phyloP scores from a whole-genome alignment of 73 alveolate species.

The Paramecium octaurelia region DNA sequence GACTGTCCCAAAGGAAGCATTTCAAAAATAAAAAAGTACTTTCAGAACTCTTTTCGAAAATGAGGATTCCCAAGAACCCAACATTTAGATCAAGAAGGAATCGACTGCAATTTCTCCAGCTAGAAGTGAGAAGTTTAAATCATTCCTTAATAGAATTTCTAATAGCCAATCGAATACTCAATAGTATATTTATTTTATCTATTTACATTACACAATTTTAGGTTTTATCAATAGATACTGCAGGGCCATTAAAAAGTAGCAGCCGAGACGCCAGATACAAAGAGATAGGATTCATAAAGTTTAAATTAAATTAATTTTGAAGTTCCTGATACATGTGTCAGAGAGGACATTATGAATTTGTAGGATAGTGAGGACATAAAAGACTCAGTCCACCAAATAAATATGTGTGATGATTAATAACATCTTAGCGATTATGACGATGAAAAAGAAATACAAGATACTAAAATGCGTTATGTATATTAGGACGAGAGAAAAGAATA shows the following conservation, averaged over 20 bases:
- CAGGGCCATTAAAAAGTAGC: not conserved
- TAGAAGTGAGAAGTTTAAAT: slow-evolving; percentile 32
- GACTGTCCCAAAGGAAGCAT: slow-evolving; percentile 31
- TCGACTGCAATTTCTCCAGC: slow-evolving; percentile 10
- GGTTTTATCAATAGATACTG: slow-evolving; percentile 35
- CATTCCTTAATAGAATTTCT: not conserved
- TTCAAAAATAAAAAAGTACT: slow-evolving; percentile 11
- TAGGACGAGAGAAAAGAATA: not conserved
- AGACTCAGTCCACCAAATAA: not conserved
- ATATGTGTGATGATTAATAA: slow-evolving; percentile 26
- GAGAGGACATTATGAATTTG: not conserved
- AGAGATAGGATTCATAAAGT: not conserved
- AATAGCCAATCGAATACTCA: slow-evolving; percentile 19
- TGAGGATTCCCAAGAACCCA: not conserved
- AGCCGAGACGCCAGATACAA: slow-evolving; percentile 20
- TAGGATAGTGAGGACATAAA: not conserved
- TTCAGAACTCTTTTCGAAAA: slow-evolving; percentile 23
- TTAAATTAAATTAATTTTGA: not conserved
- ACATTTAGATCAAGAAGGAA: not conserved
- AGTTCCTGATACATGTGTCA: slow-evolving; percentile 24
- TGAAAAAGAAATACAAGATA: not conserved
- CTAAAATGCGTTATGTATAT: not conserved
- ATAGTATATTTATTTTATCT: not conserved
- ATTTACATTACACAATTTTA: not conserved
- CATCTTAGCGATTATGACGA: slow-evolving; percentile 46